Conservation (phyloP, 139 green algal species). For the Tetratostichococcus sp. region DNA sequence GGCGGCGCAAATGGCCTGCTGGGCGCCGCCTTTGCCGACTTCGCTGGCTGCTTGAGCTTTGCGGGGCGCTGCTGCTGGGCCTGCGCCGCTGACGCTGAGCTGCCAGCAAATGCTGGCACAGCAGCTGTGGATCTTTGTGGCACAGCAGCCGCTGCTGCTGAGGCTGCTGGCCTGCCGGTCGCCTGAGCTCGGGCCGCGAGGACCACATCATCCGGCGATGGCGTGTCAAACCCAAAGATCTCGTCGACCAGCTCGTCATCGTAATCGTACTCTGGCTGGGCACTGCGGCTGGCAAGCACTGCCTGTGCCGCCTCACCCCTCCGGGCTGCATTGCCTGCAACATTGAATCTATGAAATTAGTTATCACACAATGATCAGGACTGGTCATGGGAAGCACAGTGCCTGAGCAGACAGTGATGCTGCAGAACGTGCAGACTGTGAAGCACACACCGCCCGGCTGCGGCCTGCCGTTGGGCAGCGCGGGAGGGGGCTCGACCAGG, state of each 20-base stretch:
- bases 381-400: background rate
- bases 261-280: background rate
- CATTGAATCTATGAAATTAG: too few species aligned
- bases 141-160: too few species aligned
- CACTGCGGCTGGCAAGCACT: background rate
- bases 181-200: slow-evolving; percentile 28
- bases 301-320: background rate
- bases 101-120: background rate
- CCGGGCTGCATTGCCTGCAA: background rate
- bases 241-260: background rate
- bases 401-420: background rate
- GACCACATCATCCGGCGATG: slow-evolving; percentile 65
- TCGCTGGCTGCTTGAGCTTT: background rate
- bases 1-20: background rate
- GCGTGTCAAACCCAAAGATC: slow-evolving; percentile 56
- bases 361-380: background rate
- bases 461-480: slow-evolving; percentile 31
- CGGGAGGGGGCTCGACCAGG: slow-evolving; percentile 54
- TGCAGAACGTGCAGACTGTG: background rate
- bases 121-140: too few species aligned
- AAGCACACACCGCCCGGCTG: slow-evolving; percentile 52
- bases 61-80: background rate
- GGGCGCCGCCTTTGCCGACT: background rate
- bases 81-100: background rate
- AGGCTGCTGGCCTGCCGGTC: background rate